A percentile compares a stretch with the other conserved stretches of the same genome.
These are phyloP conservation scores for Phaseolus lunatus DNA, from an alignment of 306 rosid species.

Conservation along the genomic window DNA sequence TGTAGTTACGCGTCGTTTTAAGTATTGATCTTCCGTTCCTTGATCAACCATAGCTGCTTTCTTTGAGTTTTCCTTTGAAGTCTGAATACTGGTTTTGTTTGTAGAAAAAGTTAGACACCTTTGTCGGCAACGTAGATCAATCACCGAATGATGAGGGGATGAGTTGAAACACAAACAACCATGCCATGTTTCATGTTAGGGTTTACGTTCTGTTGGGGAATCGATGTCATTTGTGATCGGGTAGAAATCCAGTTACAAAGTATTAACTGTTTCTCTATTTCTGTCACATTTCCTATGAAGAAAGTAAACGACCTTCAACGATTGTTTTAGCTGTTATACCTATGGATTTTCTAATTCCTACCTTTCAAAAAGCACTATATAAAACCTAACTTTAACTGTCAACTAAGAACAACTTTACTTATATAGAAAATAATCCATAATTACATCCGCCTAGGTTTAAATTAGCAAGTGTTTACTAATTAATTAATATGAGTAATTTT, in stretches of 20 bases:
- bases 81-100: not conserved
- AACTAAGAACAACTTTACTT: not conserved
- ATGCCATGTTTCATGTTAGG: conserved; percentile 25
- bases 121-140: not conserved
- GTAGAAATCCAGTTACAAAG: conserved; percentile 4
- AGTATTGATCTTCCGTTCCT: not conserved
- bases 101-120: not conserved
- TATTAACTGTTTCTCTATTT: conserved; percentile 7
- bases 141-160: not conserved
- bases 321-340: conserved; percentile 1
- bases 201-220: not conserved
- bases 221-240: not conserved
- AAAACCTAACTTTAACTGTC: conserved; percentile 17
- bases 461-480: conserved; percentile 3
- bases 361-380: not conserved
- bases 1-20: not conserved
- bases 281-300: not conserved
- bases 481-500: conserved; percentile 7
- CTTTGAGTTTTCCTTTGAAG: not conserved
- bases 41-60: not conserved
- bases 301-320: conserved; percentile 7
- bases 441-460: not conserved
- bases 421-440: not conserved
- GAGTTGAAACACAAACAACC: conserved; percentile 16
- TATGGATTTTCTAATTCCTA: not conserved